Percentiles rank a stretch among this genome's conserved stretches.
These are phyloP conservation scores for Arctium minus DNA, from an alignment of 129 eudicot species.

Conservation along the genomic window DNA sequence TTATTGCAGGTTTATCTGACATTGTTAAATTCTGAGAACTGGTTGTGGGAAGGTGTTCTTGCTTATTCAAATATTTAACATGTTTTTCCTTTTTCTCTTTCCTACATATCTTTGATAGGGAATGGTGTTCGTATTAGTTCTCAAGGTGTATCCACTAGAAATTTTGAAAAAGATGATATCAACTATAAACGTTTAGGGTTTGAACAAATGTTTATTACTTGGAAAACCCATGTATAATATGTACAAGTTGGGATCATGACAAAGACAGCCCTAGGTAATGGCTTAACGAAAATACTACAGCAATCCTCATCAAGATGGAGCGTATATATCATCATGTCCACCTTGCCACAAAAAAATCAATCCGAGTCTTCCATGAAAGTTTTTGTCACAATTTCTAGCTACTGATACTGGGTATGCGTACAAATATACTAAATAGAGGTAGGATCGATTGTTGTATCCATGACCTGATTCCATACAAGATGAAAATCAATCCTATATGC, in stretches of 20 bases:
- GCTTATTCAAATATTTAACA: not conserved
- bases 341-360: not conserved
- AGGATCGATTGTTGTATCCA: not conserved
- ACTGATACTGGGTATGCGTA: not conserved
- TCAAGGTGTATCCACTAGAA: constrained; percentile 2
- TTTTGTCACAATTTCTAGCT: not conserved
- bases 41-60: not conserved
- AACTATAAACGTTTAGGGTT: not conserved
- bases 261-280: not conserved
- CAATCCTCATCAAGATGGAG: not conserved
- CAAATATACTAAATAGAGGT: not conserved
- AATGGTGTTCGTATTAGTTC: constrained; percentile 4
- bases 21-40: not conserved
- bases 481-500: not conserved
- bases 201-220: not conserved
- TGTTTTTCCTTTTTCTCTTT: not conserved
- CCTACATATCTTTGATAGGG: not conserved
- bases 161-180: not conserved
- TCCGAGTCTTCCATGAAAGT: not conserved
- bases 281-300: not conserved
- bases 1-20: constrained; percentile 71
- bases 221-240: not conserved
- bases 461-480: not conserved
- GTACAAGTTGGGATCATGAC: not conserved
- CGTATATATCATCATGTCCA: not conserved